Conservation (phyloP, 106 monocot species). For the Phalaenopsis equestris region DNA sequence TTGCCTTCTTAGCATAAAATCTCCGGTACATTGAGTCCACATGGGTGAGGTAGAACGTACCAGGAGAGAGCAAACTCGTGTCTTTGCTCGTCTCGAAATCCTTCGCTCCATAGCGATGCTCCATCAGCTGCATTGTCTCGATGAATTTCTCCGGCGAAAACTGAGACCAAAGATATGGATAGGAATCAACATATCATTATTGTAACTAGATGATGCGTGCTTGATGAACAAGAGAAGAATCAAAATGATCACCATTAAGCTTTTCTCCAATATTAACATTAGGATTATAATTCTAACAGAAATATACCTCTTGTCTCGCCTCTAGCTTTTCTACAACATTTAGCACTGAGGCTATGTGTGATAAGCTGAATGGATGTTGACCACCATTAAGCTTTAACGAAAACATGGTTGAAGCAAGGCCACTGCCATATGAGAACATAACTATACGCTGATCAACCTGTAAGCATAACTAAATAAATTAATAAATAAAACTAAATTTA, state of each 20-base stretch:
- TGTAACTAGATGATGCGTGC: no score
- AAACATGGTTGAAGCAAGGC: conserved; percentile 77
- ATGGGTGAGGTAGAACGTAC: conserved; percentile 44
- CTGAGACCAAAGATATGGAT: conserved; percentile 8
- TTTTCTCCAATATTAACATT: no score
- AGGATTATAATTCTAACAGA: no score
- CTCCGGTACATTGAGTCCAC: conserved; percentile 43
- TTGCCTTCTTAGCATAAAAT: conserved; percentile 19
- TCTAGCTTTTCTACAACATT: conserved; percentile 50
- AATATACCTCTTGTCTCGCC: conserved; percentile 59
- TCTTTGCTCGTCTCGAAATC: conserved; percentile 39
- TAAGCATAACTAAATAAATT: neutral
- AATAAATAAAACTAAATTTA: neutral
- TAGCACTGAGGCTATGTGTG: conserved; percentile 59
- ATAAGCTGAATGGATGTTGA: conserved; percentile 63
- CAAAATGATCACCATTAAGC: no score
- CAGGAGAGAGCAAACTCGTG: conserved; percentile 22
- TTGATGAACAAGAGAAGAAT: no score
- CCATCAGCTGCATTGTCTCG: conserved; percentile 49
- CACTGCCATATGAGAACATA: conserved; percentile 98
- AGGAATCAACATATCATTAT: neutral
- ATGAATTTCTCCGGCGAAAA: conserved; percentile 40
- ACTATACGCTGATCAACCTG: conserved; percentile 55
- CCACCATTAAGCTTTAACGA: conserved; percentile 61
- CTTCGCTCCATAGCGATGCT: conserved; percentile 54